Base-by-base conservation (phyloP, 805 yeast species). In the Wickerhamomyces canadensis region DNA sequence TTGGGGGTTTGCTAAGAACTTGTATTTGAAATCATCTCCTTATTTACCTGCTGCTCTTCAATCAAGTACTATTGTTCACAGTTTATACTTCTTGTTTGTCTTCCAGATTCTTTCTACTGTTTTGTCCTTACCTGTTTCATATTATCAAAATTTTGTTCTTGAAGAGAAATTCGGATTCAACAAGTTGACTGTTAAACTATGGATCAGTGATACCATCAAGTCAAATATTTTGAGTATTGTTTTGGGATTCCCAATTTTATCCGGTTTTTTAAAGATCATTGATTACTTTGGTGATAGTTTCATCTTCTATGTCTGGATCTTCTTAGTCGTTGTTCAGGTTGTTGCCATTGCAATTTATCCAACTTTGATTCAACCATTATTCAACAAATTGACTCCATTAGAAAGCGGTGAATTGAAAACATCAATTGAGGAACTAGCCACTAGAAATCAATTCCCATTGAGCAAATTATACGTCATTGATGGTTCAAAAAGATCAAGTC, bases 401-500 rank as follows among this genome's bases (percentile, higher is more conserved):
- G 87, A 84, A 50, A 87, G 84, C 33, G 97, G 98, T 27, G 89
- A 87, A 58, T 74, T 93, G 64, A 85, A 85, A 58, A 62, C 72
- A 10, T 78, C 84, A 5, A 87, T 93, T 60, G 94, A 88, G 60
- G 67, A 74, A 14, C 74, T 93, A 46, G 96, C 98, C 15, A 57
- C 67, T 13, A 63, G 71, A 37, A 83, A 85, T 55, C 68, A 76
- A 25, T 93, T 93, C 76, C 99, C 98, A 43, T 74, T 91, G 55
- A 76, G 81, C 39, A 79, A 87, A 54, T 67, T 93, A 38, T 86
- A 75, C 53, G 97, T 89, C 33, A 79, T 89, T 56, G 99, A 93
- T 60, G 97, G 98, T n/a, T 89, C 98, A 29, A 86, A 84, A 57
- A 82, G 98, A 68, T 86, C 96, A 1, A 78, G 94, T 7, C 98